Evolutionary conservation across 179 eudicot genomes (phyloP).

Genomic region (Actinidia arguta): DNA sequence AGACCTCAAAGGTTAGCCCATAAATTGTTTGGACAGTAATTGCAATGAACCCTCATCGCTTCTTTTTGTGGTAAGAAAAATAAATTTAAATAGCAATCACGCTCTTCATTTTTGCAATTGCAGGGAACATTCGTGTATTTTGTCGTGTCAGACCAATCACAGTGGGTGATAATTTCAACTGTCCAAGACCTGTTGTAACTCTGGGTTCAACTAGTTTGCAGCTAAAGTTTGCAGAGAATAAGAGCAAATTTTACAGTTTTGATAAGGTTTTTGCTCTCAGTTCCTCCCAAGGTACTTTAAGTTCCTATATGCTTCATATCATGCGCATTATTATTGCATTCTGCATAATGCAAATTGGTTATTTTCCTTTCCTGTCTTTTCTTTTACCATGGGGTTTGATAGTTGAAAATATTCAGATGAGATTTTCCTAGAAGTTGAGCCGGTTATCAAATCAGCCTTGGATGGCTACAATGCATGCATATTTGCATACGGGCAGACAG

Average conservation of each 20-base stretch:
- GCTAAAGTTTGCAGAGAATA: constrained; percentile 52
- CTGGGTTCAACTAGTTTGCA: constrained; percentile 42
- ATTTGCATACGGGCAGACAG: constrained; percentile 82
- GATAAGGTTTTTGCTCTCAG: constrained; percentile 65
- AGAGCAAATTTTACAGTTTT: constrained; percentile 59
- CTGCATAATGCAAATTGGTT: background rate
- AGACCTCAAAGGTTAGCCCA: constrained; percentile 24
- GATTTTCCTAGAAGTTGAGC: constrained; percentile 67
- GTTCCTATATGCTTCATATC: background rate
- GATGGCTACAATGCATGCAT: constrained; percentile 78
- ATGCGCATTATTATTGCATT: background rate
- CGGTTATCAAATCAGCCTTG: constrained; percentile 68
- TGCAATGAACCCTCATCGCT: background rate
- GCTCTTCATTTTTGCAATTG: constrained; percentile 12
- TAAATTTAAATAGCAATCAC: background rate
- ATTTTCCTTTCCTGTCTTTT: background rate
- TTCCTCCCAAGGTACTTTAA: constrained; percentile 61
- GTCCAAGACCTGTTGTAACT: constrained; percentile 20
- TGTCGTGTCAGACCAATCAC: constrained; percentile 68
- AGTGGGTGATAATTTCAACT: constrained; percentile 42
- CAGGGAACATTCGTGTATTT: constrained; percentile 75
- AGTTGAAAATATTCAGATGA: constrained; percentile 41
- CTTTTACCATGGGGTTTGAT: background rate
- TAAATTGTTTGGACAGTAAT: background rate
- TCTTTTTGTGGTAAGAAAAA: background rate